Evolutionary conservation across 1,284 basidiomycete genomes (phyloP).

Genomic region (Mycena citricolor): DNA sequence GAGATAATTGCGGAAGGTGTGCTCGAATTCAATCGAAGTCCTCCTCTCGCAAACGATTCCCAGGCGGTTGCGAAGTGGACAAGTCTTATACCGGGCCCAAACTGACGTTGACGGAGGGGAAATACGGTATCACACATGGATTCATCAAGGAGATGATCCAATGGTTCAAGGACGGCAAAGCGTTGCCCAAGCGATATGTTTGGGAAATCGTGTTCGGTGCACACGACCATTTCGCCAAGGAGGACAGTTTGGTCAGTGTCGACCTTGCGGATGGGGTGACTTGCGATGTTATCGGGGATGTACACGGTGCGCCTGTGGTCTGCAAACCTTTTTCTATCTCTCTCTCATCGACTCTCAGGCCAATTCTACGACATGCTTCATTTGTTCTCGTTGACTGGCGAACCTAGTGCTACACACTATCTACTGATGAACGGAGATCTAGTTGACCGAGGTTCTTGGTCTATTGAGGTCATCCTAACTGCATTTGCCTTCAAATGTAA

Average conservation of each 20-base stretch:
- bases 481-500: constrained; percentile 95
- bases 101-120: constrained; percentile 57
- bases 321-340: constrained; percentile 7
- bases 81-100: constrained; percentile 67
- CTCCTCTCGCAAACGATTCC: background rate
- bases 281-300: constrained; percentile 91
- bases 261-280: constrained; percentile 77
- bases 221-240: constrained; percentile 71
- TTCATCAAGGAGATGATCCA: constrained; percentile 89
- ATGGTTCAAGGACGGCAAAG: constrained; percentile 91
- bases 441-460: constrained; percentile 97
- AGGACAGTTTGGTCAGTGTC: constrained; percentile 83
- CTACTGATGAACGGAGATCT: constrained; percentile 95
- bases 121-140: constrained; percentile 70
- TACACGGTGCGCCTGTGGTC: constrained; percentile 69
- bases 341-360: constrained; percentile 42
- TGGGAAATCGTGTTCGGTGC: constrained; percentile 97
- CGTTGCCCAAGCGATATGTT: constrained; percentile 82
- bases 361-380: constrained; percentile 96
- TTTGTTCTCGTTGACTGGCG: constrained; percentile 83
- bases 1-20: constrained; percentile 81
- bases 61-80: constrained; percentile 76
- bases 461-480: constrained; percentile 92
- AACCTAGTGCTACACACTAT: constrained; percentile 79
- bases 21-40: constrained; percentile 14